Conservation (phyloP, 345 rosid species). For the Aurinia saxatilis region DNA sequence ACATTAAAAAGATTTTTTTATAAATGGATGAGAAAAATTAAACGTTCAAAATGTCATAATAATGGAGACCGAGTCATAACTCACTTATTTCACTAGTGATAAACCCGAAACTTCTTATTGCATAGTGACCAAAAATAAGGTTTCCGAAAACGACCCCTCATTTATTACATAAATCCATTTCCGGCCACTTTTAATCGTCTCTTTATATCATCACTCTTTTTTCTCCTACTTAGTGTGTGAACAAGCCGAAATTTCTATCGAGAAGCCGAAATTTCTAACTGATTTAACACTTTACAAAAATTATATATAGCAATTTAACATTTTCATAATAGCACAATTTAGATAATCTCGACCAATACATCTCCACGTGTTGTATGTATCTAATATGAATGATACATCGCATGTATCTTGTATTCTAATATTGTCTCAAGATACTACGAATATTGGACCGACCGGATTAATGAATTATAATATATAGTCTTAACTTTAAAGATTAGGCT, state of each 20-base stretch:
- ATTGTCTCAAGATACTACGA: not conserved
- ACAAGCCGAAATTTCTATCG: conserved; percentile 1
- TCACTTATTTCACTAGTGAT: not conserved
- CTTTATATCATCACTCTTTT: not conserved
- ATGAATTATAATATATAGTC: not conserved
- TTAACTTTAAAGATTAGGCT: not conserved
- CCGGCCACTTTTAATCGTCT: conserved; percentile 5
- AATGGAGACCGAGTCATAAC: conserved; percentile 8
- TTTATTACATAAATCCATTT: not conserved
- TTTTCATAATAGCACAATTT: not conserved
- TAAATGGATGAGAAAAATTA: too few relatives aligned
- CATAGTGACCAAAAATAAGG: conserved; percentile 2
- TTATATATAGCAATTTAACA: not conserved
- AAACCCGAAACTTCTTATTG: conserved; percentile 9
- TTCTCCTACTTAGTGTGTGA: conserved; percentile 22
- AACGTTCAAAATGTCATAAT: not conserved
- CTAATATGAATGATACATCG: not conserved
- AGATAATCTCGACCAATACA: not conserved
- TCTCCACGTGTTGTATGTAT: not conserved
- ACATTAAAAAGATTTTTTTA: not conserved
- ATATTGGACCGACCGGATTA: not conserved
- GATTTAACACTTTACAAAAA: not conserved
- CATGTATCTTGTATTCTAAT: not conserved
- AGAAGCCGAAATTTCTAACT: conserved; percentile 11
- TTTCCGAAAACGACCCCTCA: conserved; percentile 20